Evolutionary conservation across 257 asterid species (phyloP).

Genomic region (Anisodus tanguticus): DNA sequence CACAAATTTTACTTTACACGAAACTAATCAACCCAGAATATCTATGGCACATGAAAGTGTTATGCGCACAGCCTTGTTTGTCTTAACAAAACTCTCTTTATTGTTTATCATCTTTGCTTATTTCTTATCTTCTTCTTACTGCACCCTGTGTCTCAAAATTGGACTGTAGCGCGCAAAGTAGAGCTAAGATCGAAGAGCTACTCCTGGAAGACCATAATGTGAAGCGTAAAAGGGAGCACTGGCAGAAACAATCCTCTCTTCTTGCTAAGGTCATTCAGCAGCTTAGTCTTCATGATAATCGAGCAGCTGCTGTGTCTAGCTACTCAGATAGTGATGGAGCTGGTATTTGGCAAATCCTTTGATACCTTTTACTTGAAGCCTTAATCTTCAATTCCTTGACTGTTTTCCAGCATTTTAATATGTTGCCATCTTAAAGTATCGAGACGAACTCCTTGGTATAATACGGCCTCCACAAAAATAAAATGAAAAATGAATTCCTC

Average conservation of each 20-base stretch:
- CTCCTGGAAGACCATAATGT: constrained; percentile 44
- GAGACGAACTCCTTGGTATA: background rate
- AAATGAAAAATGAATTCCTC: background rate
- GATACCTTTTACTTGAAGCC: constrained; percentile 14
- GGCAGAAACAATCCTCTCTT: constrained; percentile 40
- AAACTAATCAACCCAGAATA: constrained; percentile 19
- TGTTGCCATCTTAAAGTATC: background rate
- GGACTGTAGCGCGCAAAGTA: constrained; percentile 39
- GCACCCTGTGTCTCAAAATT: background rate
- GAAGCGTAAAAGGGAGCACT: constrained; percentile 40
- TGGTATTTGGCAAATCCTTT: constrained; percentile 28
- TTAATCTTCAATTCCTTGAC: background rate
- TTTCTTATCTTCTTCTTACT: background rate
- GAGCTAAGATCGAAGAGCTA: constrained; percentile 41
- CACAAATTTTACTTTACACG: background rate
- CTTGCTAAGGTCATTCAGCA: constrained; percentile 41
- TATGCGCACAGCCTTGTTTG: background rate
- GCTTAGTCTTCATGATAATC: constrained; percentile 38
- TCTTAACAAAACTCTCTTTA: constrained; percentile 9
- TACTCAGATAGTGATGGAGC: constrained; percentile 37
- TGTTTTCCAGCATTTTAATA: constrained; percentile 5
- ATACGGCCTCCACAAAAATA: background rate
- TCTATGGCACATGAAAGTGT: constrained; percentile 15
- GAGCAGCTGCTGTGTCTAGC: constrained; percentile 40
- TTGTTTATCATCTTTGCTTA: constrained; percentile 12